phyloP scores from a whole-genome alignment of 1,284 basidiomycete genomes.

The Melampsora americana region DNA sequence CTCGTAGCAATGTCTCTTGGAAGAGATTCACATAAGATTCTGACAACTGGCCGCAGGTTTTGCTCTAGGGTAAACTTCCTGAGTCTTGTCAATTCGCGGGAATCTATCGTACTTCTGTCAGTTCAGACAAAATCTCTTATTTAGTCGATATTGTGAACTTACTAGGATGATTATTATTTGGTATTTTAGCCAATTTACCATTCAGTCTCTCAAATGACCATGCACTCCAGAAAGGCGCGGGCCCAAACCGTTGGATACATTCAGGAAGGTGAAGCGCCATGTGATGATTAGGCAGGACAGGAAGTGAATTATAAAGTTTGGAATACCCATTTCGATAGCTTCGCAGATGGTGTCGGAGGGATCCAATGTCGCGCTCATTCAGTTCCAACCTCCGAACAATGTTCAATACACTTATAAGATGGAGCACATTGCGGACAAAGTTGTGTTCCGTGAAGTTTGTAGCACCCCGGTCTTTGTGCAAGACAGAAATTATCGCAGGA shows the following conservation, averaged over 20 bases:
- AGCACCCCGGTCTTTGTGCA: not conserved
- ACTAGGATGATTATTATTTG: not conserved
- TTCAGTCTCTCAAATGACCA: slow-evolving; percentile 21
- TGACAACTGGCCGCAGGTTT: too few relatives aligned
- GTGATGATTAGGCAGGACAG: slow-evolving; percentile 31
- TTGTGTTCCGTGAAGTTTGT: too few relatives aligned
- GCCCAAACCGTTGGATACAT: slow-evolving; percentile 11
- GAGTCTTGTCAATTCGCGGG: too few relatives aligned
- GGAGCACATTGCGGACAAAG: too few relatives aligned
- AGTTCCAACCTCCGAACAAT: too few relatives aligned
- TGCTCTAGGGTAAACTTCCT: too few relatives aligned
- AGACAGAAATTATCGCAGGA: slow-evolving; percentile 9
- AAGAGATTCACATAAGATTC: too few relatives aligned
- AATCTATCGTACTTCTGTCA: too few relatives aligned
- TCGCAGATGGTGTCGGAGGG: slow-evolving; percentile 8
- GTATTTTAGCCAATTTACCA: not conserved
- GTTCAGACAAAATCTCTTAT: not conserved
- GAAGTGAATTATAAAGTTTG: not conserved
- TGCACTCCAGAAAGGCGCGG: slow-evolving; percentile 20
- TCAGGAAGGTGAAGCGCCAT: slow-evolving; percentile 16
- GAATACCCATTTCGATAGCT: slow-evolving; percentile 9
- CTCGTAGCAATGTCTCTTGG: too few relatives aligned
- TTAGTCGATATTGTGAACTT: not conserved
- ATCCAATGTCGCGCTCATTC: too few relatives aligned
- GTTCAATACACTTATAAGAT: too few relatives aligned